These are phyloP conservation scores for Capillidium rhysosporum DNA, from an alignment of 371 early-diverging fungal species.

Conservation along the genomic window DNA sequence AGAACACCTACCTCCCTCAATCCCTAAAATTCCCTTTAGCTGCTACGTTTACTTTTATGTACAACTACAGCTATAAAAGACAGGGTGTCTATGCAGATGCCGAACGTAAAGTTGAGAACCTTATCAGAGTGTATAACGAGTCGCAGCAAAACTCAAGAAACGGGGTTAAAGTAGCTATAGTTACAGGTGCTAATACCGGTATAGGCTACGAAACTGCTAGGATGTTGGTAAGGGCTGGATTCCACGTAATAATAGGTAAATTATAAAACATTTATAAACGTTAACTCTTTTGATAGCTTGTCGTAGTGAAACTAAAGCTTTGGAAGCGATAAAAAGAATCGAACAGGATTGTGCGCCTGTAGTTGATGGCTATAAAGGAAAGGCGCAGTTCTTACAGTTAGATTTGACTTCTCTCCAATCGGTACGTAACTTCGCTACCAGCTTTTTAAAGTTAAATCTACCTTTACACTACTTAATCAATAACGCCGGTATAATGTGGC, in stretches of 20 bases:
- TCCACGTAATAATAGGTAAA: slow-evolving; percentile 3
- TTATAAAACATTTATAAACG: not conserved
- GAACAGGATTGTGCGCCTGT: not conserved
- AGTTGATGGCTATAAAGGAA: slow-evolving; percentile 12
- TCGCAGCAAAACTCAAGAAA: not conserved
- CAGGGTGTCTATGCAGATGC: no score
- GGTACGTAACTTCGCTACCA: not conserved
- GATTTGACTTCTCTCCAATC: slow-evolving; percentile 9
- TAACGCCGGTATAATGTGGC: slow-evolving; percentile 2
- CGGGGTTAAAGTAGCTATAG: not conserved
- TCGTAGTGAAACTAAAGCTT: slow-evolving; percentile 11
- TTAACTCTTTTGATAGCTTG: slow-evolving; percentile 1
- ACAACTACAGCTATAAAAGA: no score
- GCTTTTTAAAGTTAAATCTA: not conserved
- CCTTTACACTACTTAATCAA: not conserved
- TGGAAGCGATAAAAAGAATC: slow-evolving; percentile 7
- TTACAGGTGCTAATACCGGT: slow-evolving; percentile 6
- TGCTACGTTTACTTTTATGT: no score
- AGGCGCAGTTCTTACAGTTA: slow-evolving; percentile 10
- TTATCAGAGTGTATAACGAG: no score
- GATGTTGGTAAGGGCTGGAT: not conserved
- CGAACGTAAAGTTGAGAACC: no score
- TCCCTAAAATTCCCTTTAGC: no score
- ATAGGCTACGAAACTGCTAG: slow-evolving; percentile 3
- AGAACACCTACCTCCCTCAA: no score